These are phyloP conservation scores for Cladosporium sp. DNA, from an alignment of 2,329 filamentous ascomycete genomes.

Conservation along the genomic window DNA sequence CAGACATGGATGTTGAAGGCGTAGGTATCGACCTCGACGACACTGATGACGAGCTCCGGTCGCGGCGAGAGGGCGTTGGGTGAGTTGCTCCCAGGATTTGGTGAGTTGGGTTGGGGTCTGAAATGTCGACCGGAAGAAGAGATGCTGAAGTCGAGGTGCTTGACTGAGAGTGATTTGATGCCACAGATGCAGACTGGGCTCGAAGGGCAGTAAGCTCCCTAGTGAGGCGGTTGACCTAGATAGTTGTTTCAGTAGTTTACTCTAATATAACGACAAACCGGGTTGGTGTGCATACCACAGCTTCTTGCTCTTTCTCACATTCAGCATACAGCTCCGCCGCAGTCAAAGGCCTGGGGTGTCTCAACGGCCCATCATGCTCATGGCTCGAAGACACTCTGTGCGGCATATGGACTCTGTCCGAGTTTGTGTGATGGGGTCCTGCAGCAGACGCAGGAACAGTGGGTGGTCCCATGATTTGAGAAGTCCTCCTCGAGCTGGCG, in stretches of 20 bases:
- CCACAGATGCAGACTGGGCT: constrained; percentile 61
- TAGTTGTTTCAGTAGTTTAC: background rate
- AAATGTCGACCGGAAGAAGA: constrained; percentile 43
- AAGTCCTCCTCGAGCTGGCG: constrained; percentile 46
- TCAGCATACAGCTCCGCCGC: constrained; percentile 85
- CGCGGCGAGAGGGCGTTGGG: constrained; percentile 53
- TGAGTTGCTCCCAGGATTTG: constrained; percentile 50
- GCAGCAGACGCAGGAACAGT: constrained; percentile 22
- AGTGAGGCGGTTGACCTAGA: constrained; percentile 85
- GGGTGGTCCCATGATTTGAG: constrained; percentile 39
- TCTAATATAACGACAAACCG: background rate
- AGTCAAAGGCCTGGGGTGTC: constrained; percentile 85
- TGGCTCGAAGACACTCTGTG: constrained; percentile 22
- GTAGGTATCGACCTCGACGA: constrained; percentile 20
- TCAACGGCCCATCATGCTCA: constrained; percentile 58
- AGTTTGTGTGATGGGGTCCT: constrained; percentile 8
- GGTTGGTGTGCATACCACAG: constrained; percentile 63
- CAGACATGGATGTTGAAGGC: constrained; percentile 25
- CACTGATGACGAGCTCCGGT: constrained; percentile 37
- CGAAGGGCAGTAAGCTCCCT: constrained; percentile 86
- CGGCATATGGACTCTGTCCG: constrained; percentile 14
- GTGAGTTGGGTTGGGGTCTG: constrained; percentile 50
- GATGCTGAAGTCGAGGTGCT: constrained; percentile 51
- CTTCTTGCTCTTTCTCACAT: constrained; percentile 93
- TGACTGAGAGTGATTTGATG: constrained; percentile 57